Percentiles rank a stretch among this genome's conserved stretches.
Evolutionary conservation across 768 basidiomycete genomes (phyloP).

Genomic region (Mycena albidolilacea): DNA sequence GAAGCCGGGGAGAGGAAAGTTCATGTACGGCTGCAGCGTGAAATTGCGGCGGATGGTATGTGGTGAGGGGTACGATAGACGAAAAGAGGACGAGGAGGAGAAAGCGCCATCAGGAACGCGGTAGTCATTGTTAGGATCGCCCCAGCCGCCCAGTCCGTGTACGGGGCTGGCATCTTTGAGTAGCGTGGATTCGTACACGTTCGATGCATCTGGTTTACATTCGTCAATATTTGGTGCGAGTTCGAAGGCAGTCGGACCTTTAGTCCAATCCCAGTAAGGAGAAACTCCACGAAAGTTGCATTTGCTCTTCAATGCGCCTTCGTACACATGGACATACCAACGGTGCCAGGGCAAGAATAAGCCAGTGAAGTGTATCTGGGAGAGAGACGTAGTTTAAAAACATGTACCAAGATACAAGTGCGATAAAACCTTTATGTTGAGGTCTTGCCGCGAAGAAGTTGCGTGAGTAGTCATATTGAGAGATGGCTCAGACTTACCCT

Average conservation of each 20-base stretch:
- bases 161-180: slow-evolving; percentile 38
- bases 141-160: slow-evolving; percentile 44
- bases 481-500: neutral
- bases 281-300: slow-evolving; percentile 26
- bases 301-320: slow-evolving; percentile 13
- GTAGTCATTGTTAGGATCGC: slow-evolving; percentile 37
- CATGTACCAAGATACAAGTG: neutral
- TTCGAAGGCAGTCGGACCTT: neutral
- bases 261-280: slow-evolving; percentile 26
- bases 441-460: neutral
- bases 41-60: slow-evolving; percentile 53
- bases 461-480: neutral
- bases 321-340: slow-evolving; percentile 33
- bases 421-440: neutral
- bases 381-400: neutral
- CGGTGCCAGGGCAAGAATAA: slow-evolving; percentile 37
- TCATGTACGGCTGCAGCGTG: slow-evolving; percentile 48
- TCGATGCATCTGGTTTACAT: slow-evolving; percentile 10
- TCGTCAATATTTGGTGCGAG: neutral
- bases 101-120: slow-evolving; percentile 49
- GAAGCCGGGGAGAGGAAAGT: slow-evolving; percentile 18
- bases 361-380: slow-evolving; percentile 31
- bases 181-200: slow-evolving; percentile 37
- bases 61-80: slow-evolving; percentile 50
- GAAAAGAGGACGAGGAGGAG: slow-evolving; percentile 33